Conservation (phyloP, 441 rosid genomes). For the Eugenia klotzschiana region DNA sequence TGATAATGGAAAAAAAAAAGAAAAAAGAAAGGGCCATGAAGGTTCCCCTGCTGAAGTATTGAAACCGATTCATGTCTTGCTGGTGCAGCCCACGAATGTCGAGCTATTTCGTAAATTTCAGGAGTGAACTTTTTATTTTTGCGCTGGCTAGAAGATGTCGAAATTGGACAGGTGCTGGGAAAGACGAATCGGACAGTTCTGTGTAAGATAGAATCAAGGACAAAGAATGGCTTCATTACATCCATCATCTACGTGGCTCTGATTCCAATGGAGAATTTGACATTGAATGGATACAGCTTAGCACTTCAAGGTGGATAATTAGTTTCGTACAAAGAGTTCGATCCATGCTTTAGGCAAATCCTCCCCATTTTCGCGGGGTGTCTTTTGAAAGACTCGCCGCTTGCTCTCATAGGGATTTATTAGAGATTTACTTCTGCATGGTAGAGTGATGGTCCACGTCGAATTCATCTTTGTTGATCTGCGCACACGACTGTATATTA, state of each 20-base stretch:
- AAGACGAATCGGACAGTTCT: neutral
- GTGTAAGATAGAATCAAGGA: neutral
- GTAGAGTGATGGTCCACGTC: neutral
- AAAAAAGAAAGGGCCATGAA: neutral
- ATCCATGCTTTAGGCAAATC: neutral
- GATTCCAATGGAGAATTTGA: neutral
- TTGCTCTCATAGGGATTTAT: neutral
- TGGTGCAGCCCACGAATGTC: neutral
- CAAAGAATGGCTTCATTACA: neutral
- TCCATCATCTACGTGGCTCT: neutral
- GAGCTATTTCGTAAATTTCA: neutral
- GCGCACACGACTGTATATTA: neutral
- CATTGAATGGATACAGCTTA: neutral
- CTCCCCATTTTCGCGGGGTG: neutral
- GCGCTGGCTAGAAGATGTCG: neutral
- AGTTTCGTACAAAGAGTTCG: neutral
- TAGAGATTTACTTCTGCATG: neutral
- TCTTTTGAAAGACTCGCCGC: neutral
- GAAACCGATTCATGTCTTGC: neutral
- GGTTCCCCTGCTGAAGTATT: neutral
- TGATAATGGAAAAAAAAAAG: neutral
- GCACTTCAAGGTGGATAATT: neutral
- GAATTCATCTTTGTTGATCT: neutral
- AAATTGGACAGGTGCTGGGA: neutral
- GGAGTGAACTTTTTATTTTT: neutral